phyloP scores from a whole-genome alignment of 805 yeast genomes.

The Lipomyces anomalus region DNA sequence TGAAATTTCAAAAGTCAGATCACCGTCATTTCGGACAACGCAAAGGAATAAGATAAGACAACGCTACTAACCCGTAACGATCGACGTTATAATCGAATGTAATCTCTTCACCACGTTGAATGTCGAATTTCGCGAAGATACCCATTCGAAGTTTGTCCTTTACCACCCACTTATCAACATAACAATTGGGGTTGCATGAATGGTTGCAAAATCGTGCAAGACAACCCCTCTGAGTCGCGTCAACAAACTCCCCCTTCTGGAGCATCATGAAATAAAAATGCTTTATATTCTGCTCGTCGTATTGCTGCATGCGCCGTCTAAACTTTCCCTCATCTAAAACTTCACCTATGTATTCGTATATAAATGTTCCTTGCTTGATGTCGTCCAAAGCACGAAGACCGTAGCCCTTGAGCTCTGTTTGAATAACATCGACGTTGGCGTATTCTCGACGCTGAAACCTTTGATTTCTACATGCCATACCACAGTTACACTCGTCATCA shows the following conservation, averaged over 20 bases:
- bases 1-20: too few relatives aligned
- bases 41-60: too few relatives aligned
- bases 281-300: constrained; percentile 76
- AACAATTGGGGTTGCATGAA: constrained; percentile 91
- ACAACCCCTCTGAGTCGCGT: constrained; percentile 86
- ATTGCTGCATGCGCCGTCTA: constrained; percentile 63
- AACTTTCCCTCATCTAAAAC: constrained; percentile 79
- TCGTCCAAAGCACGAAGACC: constrained; percentile 70
- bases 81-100: constrained; percentile 93
- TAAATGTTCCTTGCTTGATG: constrained; percentile 59
- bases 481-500: constrained; percentile 65
- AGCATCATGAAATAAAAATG: constrained; percentile 90
- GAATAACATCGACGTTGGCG: constrained; percentile 72
- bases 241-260: constrained; percentile 85
- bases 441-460: constrained; percentile 74
- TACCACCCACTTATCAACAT: constrained; percentile 96
- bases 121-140: constrained; percentile 75
- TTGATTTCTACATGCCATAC: constrained; percentile 75
- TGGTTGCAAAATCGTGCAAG: constrained; percentile 91
- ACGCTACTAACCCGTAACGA: too few relatives aligned
- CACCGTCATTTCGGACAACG: too few relatives aligned
- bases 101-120: constrained; percentile 76
- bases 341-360: constrained; percentile 92
- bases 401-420: constrained; percentile 80
- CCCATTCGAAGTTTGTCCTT: constrained; percentile 90